Percentiles rank a stretch among this genome's conserved stretches.
These are phyloP conservation scores for Apostasia ramifera DNA, from an alignment of 106 monocot genomes.

Conservation along the genomic window DNA sequence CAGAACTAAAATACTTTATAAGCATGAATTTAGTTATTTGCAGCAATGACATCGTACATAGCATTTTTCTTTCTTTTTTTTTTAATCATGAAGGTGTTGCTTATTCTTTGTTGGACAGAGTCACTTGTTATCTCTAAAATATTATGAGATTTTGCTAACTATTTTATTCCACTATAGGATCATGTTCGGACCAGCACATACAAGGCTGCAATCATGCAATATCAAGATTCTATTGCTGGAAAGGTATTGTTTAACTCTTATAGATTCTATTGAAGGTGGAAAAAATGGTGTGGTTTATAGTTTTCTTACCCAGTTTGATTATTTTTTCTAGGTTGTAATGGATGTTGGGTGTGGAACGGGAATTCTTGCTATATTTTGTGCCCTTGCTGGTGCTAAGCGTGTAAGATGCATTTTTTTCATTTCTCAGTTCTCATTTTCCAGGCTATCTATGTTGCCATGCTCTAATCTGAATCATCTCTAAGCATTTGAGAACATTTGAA, in stretches of 20 bases:
- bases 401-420: constrained; percentile 26
- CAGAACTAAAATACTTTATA: too few species aligned
- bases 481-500: too few species aligned
- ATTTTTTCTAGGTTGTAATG: constrained; percentile 59
- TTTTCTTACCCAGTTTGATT: background rate
- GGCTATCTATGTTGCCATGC: background rate
- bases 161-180: constrained; percentile 37
- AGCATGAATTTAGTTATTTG: too few species aligned
- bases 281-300: background rate
- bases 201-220: constrained; percentile 69
- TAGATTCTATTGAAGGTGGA: background rate
- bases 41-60: too few species aligned
- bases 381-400: constrained; percentile 77
- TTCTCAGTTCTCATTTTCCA: background rate
- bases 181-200: constrained; percentile 83
- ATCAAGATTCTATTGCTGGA: constrained; percentile 76
- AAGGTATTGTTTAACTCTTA: constrained; percentile 36
- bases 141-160: too few species aligned
- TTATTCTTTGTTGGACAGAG: too few species aligned
- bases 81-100: too few species aligned
- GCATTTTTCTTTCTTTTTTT: too few species aligned
- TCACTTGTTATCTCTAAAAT: too few species aligned
- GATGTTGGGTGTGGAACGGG: constrained; percentile 95
- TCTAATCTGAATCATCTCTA: background rate
- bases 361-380: constrained; percentile 90